phyloP scores from a whole-genome alignment of 495 filamentous ascomycete genomes.

The Talaromyces adpressus region DNA sequence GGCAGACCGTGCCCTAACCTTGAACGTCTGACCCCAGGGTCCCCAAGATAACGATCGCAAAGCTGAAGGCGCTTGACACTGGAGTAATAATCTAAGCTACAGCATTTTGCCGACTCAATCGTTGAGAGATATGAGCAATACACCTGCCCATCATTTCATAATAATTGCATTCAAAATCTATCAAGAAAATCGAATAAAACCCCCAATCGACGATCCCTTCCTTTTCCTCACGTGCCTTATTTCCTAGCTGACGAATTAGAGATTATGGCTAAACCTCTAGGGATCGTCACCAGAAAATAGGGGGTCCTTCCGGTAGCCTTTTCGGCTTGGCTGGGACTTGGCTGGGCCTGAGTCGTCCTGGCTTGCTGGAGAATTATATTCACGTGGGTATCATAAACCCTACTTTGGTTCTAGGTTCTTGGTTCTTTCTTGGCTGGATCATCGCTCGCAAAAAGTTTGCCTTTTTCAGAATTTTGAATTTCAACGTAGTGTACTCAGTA shows the following conservation, averaged over 20 bases:
- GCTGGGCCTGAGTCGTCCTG: background rate
- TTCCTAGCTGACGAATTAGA: background rate
- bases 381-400: background rate
- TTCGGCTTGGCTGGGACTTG: too few relatives aligned
- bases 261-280: background rate
- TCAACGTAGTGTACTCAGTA: too few relatives aligned
- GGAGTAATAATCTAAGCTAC: background rate
- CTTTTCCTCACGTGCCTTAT: background rate
- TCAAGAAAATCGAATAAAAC: background rate
- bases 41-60: too few relatives aligned
- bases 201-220: background rate
- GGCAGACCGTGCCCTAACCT: too few relatives aligned
- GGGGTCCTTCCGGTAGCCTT: background rate
- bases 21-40: too few relatives aligned
- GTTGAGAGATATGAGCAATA: background rate
- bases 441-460: too few relatives aligned
- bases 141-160: background rate
- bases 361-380: background rate
- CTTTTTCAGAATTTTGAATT: too few relatives aligned
- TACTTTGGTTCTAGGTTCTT: background rate
- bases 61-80: too few relatives aligned
- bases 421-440: background rate
- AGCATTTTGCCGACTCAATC: too few relatives aligned
- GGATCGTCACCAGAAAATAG: background rate
- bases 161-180: background rate